phyloP scores from a whole-genome alignment of 192 early-diverging fungal species.

The Phlyctochytrium arcticum region DNA sequence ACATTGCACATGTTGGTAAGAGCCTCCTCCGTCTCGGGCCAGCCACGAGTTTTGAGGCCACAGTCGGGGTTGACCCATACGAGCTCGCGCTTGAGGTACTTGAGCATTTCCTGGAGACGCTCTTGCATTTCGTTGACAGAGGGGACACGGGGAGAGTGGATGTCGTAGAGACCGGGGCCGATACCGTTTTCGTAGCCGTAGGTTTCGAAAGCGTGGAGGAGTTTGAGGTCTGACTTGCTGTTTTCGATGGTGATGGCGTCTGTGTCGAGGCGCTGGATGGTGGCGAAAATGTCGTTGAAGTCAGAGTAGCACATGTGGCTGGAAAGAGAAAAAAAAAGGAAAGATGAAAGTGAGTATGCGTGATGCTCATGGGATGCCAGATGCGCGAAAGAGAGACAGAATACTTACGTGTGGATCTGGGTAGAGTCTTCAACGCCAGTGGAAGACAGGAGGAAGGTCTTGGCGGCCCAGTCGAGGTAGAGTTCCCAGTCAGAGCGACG shows the following conservation, averaged over 20 bases:
- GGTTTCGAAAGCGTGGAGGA: constrained; percentile 79
- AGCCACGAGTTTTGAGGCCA: constrained; percentile 93
- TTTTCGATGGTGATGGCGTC: constrained; percentile 99
- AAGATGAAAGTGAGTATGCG: too few relatives aligned
- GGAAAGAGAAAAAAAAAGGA: not conserved
- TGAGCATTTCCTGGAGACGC: constrained; percentile 76
- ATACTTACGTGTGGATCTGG: constrained; percentile 76
- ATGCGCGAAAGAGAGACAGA: not conserved
- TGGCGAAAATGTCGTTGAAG: constrained; percentile 97
- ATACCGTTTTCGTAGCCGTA: constrained; percentile 85
- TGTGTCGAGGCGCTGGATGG: constrained; percentile 86
- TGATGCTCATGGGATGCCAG: not conserved
- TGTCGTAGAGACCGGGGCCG: constrained; percentile 97
- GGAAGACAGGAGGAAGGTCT: constrained; percentile 86
- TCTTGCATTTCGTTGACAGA: constrained; percentile 82
- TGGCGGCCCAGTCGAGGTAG: constrained; percentile 95
- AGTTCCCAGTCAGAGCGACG: constrained; percentile 77
- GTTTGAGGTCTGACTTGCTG: constrained; percentile 95
- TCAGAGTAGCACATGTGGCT: constrained; percentile 99
- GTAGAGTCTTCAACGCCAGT: constrained; percentile 79
- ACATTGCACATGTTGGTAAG: constrained; percentile 69
- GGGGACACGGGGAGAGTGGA: constrained; percentile 97
- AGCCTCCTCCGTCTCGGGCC: constrained; percentile 86
- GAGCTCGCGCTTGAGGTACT: constrained; percentile 74
- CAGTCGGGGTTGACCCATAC: constrained; percentile 99